phyloP scores from a whole-genome alignment of 176 grass and related monocot genomes.

The Hyparrhenia diplandra region DNA sequence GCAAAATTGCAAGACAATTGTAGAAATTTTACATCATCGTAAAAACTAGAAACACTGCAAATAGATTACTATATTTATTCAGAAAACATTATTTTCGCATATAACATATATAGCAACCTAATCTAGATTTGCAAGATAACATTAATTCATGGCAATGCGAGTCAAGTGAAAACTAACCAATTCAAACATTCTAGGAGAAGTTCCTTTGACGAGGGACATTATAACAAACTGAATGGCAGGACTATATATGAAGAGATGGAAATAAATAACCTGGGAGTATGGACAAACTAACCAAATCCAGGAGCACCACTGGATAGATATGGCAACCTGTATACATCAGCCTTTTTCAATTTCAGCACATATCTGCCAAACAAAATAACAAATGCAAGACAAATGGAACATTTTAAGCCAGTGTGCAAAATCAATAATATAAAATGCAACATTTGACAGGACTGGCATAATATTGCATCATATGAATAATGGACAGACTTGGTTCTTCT shows the following conservation, averaged over 20 bases:
- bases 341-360: constrained; percentile 83
- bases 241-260: constrained; percentile 5
- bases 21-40: not conserved
- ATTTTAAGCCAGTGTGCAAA: not conserved
- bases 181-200: not conserved
- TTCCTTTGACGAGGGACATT: not conserved
- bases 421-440: not conserved
- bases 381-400: not conserved
- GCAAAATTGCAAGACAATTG: not conserved
- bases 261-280: not conserved
- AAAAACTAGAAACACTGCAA: not conserved
- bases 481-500: not conserved
- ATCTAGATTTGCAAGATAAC: not conserved
- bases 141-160: not conserved
- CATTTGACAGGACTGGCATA: not conserved
- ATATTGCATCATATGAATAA: not conserved
- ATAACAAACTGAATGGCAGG: not conserved
- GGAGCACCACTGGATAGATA: constrained; percentile 87
- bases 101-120: not conserved
- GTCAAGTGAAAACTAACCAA: constrained; percentile 1
- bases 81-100: not conserved
- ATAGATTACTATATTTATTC: not conserved
- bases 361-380: constrained; percentile 52
- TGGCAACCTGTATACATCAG: constrained; percentile 85
- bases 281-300: constrained; percentile 73